Base-by-base conservation (phyloP, 2,329 filamentous ascomycete genomes). In the Triangularia setosa region DNA sequence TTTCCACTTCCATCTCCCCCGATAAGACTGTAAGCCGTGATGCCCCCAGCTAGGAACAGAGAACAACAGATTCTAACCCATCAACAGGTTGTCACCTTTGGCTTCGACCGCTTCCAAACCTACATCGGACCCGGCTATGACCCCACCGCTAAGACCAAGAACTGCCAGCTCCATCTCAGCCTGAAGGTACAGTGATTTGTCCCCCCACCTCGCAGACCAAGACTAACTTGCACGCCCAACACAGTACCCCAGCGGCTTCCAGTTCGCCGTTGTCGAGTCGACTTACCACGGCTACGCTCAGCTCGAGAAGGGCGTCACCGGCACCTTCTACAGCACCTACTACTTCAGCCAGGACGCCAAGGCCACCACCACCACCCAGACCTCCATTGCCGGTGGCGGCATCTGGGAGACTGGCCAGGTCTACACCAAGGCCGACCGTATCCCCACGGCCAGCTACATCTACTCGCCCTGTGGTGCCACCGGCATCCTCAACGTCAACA, bases 261-360 rank as follows among this genome's bases (percentile, higher is more conserved):
- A 81, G 71, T 81, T 78, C 72, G 72, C 79, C 55, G 74, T 81
- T 21, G 76, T 81, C 48, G 78, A 80, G 69, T 78, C 77, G 66
- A 81, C 79, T n/a, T 81, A 81, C 74, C 79, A 81, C 75, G 79
- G 79, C 64, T 81, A 79, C 65, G 79, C 79, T 1, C 78, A 79
- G 72, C 76, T 81, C n/a, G 79, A 81, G 59, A 61, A 69, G 60
- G 78, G 78, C 44, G 75, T 81, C 59, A 79, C 77, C 6, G 79
- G 79, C 27, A 77, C 74, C 59, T 80, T 81, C 72, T 78, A 76
- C 70, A 79, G 77, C 70, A 80, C 79, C 53, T 81, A 81, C 73
- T 81, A 79, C 74, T 81, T 81, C 74, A 78, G 75, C 48, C 78
- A 81, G 72, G 79, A 80, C 60, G 78, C 79, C 25, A 68, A 69